A percentile compares a stretch with the other conserved stretches of the same genome.
These are phyloP conservation scores for Suillus americanus DNA, from an alignment of 768 basidiomycete genomes.

Conservation along the genomic window DNA sequence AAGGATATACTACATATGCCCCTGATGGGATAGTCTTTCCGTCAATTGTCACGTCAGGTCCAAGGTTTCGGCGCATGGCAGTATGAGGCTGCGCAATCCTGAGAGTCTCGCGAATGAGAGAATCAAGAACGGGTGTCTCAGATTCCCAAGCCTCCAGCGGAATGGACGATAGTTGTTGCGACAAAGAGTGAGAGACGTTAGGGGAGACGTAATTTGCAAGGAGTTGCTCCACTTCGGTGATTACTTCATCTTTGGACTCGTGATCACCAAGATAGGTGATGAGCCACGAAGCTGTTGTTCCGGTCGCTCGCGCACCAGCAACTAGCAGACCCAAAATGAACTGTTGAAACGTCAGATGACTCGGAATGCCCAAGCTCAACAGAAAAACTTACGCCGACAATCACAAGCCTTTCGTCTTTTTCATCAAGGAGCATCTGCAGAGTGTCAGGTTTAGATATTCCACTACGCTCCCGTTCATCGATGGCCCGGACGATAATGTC, in stretches of 20 bases:
- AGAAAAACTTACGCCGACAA: constrained; percentile 59
- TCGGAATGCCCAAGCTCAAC: constrained; percentile 6
- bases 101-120: constrained; percentile 73
- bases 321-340: constrained; percentile 83
- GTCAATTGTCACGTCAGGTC: constrained; percentile 68
- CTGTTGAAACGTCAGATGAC: constrained; percentile 37
- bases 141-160: constrained; percentile 72
- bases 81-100: constrained; percentile 78
- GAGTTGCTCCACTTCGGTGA: constrained; percentile 56
- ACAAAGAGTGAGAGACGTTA: constrained; percentile 32
- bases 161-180: constrained; percentile 52
- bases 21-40: constrained; percentile 70
- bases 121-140: constrained; percentile 68
- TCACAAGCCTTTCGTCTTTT: constrained; percentile 63
- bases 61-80: constrained; percentile 79
- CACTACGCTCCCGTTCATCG: constrained; percentile 55
- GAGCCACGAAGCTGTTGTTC: constrained; percentile 79
- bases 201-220: constrained; percentile 41
- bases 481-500: constrained; percentile 62
- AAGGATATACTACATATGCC: constrained; percentile 76
- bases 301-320: constrained; percentile 79
- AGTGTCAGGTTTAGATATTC: constrained; percentile 59
- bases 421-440: constrained; percentile 74
- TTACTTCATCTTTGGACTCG: constrained; percentile 66
- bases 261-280: constrained; percentile 71